A percentile compares a stretch with the other conserved stretches of the same genome.
Evolutionary conservation across 768 basidiomycete genomes (phyloP).

Genomic region (Calocybe gangraenosa): DNA sequence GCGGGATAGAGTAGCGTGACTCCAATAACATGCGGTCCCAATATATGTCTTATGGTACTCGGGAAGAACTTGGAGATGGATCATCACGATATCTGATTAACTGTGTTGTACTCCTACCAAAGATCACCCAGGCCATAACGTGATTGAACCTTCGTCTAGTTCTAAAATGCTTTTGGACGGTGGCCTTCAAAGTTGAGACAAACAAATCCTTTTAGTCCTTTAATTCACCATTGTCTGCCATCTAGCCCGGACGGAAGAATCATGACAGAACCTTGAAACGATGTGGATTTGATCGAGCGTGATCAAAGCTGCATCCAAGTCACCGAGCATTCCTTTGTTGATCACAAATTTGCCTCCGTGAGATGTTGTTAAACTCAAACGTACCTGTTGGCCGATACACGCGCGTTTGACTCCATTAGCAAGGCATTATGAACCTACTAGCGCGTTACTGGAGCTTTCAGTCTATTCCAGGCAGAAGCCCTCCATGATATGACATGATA

Average conservation of each 20-base stretch:
- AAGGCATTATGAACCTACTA: too few relatives aligned
- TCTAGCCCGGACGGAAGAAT: too few relatives aligned
- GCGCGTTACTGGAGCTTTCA: too few relatives aligned
- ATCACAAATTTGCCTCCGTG: constrained; percentile 9
- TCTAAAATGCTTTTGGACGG: too few relatives aligned
- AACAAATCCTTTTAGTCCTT: too few relatives aligned
- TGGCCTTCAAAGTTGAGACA: too few relatives aligned
- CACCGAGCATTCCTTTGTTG: constrained; percentile 1
- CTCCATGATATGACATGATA: too few relatives aligned
- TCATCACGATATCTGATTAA: constrained; percentile 33
- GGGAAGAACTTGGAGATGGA: constrained; percentile 24
- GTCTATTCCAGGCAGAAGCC: too few relatives aligned
- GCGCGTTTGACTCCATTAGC: not conserved
- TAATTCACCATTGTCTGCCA: too few relatives aligned
- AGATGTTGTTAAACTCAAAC: constrained; percentile 7
- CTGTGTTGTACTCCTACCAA: constrained; percentile 10
- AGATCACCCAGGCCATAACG: constrained; percentile 5
- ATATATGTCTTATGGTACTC: constrained; percentile 10
- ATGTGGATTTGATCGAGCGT: not conserved
- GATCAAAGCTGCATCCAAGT: constrained; percentile 5
- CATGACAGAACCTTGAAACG: too few relatives aligned
- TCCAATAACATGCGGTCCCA: constrained; percentile 10
- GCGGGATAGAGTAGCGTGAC: constrained; percentile 44
- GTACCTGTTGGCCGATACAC: constrained; percentile 2
- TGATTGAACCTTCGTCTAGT: not conserved